A percentile compares a stretch with the other conserved stretches of the same genome.
Evolutionary conservation across 495 filamentous ascomycete species (phyloP).

Genomic region (Cryomyces minteri): DNA sequence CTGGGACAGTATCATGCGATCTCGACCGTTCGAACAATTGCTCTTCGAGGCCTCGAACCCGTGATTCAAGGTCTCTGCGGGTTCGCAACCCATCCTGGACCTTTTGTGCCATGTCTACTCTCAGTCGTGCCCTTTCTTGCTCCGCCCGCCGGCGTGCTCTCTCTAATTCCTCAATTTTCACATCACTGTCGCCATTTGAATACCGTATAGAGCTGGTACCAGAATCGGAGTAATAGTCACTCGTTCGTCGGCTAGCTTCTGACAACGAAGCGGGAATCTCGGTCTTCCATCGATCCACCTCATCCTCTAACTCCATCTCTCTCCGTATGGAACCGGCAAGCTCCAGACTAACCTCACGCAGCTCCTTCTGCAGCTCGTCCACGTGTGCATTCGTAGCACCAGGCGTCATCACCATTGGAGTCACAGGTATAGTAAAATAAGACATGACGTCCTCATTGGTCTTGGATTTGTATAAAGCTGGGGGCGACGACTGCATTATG

Average conservation of each 20-base stretch:
- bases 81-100: constrained; percentile 66
- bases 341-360: constrained; percentile 83
- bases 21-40: constrained; percentile 40
- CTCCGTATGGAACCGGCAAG: constrained; percentile 79
- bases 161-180: constrained; percentile 65
- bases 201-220: constrained; percentile 74
- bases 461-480: no score
- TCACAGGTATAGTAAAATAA: constrained; percentile 22
- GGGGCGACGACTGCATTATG: no score
- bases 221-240: constrained; percentile 96
- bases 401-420: constrained; percentile 20
- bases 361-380: constrained; percentile 80
- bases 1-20: constrained; percentile 25
- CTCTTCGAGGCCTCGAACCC: constrained; percentile 63
- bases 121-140: constrained; percentile 78
- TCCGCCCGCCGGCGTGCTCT: constrained; percentile 66
- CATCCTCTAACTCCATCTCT: constrained; percentile 92
- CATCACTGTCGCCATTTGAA: constrained; percentile 38
- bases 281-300: constrained; percentile 69
- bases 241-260: constrained; percentile 51
- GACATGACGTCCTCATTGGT: not conserved
- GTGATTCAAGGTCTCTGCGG: constrained; percentile 57
- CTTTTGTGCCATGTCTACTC: constrained; percentile 63
- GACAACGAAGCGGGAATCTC: constrained; percentile 29
- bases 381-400: constrained; percentile 29